These are phyloP conservation scores for Colletotrichum sp. DNA, from an alignment of 2,329 filamentous ascomycete species.

Conservation along the genomic window DNA sequence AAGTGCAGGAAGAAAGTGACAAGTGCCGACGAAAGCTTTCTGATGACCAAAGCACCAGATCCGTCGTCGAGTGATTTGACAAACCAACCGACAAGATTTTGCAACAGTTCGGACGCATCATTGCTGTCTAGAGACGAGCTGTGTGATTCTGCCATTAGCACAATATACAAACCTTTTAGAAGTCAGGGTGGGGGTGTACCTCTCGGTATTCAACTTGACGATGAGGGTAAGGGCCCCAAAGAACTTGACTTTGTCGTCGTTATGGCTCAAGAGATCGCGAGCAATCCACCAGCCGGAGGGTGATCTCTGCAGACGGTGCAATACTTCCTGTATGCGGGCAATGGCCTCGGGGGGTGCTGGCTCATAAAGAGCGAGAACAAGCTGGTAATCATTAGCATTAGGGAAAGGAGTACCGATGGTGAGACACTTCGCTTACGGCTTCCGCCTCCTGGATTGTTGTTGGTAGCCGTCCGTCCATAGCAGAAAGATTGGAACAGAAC, in stretches of 20 bases:
- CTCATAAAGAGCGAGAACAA: conserved; percentile 60
- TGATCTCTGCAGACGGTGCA: conserved; percentile 81
- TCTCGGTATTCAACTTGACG: conserved; percentile 93
- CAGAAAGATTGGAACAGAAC: neutral
- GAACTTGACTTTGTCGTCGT: conserved; percentile 81
- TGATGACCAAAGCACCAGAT: conserved; percentile 65
- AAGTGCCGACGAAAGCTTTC: conserved; percentile 79
- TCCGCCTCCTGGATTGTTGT: conserved; percentile 13
- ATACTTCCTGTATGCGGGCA: conserved; percentile 67
- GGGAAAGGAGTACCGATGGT: neutral
- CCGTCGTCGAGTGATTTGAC: conserved; percentile 56
- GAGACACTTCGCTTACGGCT: conserved; percentile 1
- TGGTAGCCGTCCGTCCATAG: conserved; percentile 18
- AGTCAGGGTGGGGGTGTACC: conserved; percentile 42
- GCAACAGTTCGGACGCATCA: conserved; percentile 63
- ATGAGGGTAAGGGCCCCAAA: conserved; percentile 93
- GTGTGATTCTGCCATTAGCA: neutral
- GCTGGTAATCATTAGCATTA: conserved; percentile 26
- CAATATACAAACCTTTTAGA: neutral
- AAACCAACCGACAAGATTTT: conserved; percentile 68
- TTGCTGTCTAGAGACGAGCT: conserved; percentile 59
- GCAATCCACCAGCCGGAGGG: conserved; percentile 86
- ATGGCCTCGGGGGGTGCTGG: conserved; percentile 55
- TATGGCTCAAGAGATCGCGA: conserved; percentile 72
- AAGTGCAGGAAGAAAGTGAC: conserved; percentile 79